These are phyloP conservation scores for Tetratostichococcus sp. DNA, from an alignment of 139 green algal species.

Conservation along the genomic window DNA sequence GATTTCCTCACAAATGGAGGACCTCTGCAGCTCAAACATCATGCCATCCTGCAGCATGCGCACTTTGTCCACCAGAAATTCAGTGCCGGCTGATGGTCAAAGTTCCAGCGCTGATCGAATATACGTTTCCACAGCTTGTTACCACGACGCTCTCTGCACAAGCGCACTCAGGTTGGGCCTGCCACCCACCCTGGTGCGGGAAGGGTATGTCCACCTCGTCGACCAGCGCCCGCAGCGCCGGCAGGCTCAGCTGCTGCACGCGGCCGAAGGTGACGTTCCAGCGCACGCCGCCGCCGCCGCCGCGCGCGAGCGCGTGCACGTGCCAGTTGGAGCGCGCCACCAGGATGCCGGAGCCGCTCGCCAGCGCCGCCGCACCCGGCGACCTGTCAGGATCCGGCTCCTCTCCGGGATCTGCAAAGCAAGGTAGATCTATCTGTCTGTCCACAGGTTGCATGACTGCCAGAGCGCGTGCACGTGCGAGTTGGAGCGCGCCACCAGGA, in stretches of 20 bases:
- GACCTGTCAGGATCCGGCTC: constrained; percentile 10
- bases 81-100: too few species aligned
- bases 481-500: neutral
- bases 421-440: neutral
- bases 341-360: neutral
- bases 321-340: neutral
- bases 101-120: too few species aligned
- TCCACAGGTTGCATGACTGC: too few species aligned
- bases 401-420: neutral
- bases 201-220: neutral
- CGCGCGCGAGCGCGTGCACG: neutral
- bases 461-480: neutral
- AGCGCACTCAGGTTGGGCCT: constrained; percentile 1
- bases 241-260: constrained; percentile 17
- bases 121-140: too few species aligned
- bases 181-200: constrained; percentile 22
- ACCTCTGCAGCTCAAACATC: too few species aligned
- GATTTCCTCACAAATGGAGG: too few species aligned
- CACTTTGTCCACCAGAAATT: too few species aligned
- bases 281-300: constrained; percentile 23
- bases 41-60: too few species aligned
- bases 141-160: too few species aligned
- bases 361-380: constrained; percentile 18
- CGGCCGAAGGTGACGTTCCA: constrained; percentile 64
- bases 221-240: neutral